Evolutionary conservation across 176 grass and related monocot genomes (phyloP).

Genomic region (Dactylis glomerata): DNA sequence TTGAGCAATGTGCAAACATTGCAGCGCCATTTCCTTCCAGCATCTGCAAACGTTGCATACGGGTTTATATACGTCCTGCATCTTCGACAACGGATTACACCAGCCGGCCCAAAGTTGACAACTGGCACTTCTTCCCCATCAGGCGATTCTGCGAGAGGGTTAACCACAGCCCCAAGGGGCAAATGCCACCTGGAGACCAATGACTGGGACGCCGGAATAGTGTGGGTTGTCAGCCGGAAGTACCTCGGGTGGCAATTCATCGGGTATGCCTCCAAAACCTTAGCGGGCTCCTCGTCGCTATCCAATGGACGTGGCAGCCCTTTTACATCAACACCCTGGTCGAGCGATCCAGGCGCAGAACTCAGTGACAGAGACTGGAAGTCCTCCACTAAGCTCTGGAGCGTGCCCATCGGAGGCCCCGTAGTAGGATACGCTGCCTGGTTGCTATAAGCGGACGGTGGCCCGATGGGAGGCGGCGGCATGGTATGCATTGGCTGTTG

Average conservation of each 20-base stretch:
- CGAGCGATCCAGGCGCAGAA: conserved; percentile 66
- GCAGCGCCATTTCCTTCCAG: conserved; percentile 97
- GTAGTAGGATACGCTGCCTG: conserved; percentile 42
- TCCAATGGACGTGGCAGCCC: conserved; percentile 77
- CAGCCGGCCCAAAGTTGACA: conserved; percentile 82
- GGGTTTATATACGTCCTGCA: conserved; percentile 97
- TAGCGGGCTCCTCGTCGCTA: conserved; percentile 67
- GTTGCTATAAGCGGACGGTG: conserved; percentile 14
- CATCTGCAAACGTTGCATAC: conserved; percentile 86
- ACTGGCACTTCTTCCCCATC: conserved; percentile 92
- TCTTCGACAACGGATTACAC: conserved; percentile 89
- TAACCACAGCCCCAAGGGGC: conserved; percentile 80
- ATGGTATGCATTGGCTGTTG: conserved; percentile 47
- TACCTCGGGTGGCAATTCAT: conserved; percentile 88
- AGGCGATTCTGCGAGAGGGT: conserved; percentile 86
- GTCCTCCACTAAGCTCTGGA: conserved; percentile 76
- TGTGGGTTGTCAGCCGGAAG: conserved; percentile 85
- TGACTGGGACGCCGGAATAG: conserved; percentile 81
- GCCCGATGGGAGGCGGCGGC: conserved; percentile 46
- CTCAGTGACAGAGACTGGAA: conserved; percentile 88
- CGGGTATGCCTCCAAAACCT: conserved; percentile 60
- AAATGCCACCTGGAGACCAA: conserved; percentile 92
- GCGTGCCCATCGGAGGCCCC: conserved; percentile 39
- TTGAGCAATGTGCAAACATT: conserved; percentile 95
- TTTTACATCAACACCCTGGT: conserved; percentile 69